Percentiles rank a stretch among this genome's conserved stretches.
Conservation (phyloP, 225 moss, liverwort and hornwort species). For the Bryoerythrophyllum caledonicum region DNA sequence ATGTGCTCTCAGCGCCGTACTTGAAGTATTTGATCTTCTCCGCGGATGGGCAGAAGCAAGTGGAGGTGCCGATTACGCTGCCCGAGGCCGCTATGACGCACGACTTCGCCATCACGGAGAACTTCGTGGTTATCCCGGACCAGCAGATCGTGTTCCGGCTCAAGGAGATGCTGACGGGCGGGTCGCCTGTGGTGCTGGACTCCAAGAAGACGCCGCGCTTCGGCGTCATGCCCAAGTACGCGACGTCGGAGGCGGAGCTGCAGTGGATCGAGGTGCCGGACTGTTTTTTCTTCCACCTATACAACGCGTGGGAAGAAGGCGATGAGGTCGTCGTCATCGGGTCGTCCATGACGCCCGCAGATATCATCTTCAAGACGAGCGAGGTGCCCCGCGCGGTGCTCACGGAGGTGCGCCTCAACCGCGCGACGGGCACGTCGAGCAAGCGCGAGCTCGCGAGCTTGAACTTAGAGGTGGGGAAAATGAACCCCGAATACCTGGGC, state of each 20-base stretch:
- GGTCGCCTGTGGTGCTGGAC: slow-evolving; percentile 79
- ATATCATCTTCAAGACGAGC: slow-evolving; percentile 79
- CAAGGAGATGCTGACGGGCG: slow-evolving; percentile 72
- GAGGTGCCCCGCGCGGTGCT: slow-evolving; percentile 58
- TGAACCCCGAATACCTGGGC: slow-evolving; percentile 73
- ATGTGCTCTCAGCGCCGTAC: slow-evolving; percentile 69
- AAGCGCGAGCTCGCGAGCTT: slow-evolving; percentile 60
- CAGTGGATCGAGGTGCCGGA: slow-evolving; percentile 83
- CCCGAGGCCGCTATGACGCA: slow-evolving; percentile 90
- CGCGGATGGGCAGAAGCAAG: slow-evolving; percentile 55
- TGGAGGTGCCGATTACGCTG: slow-evolving; percentile 71
- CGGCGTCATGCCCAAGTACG: slow-evolving; percentile 78
- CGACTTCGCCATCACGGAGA: slow-evolving; percentile 88
- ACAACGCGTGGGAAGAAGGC: slow-evolving; percentile 92
- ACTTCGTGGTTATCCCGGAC: slow-evolving; percentile 84
- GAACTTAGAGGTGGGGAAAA: slow-evolving; percentile 88
- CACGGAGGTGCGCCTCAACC: slow-evolving; percentile 74
- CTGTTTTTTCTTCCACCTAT: slow-evolving; percentile 89
- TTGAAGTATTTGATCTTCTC: slow-evolving; percentile 64
- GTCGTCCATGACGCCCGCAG: slow-evolving; percentile 89
- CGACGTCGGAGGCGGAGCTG: slow-evolving; percentile 58
- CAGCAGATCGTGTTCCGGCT: slow-evolving; percentile 88
- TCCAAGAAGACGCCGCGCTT: slow-evolving; percentile 66
- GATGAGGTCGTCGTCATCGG: slow-evolving; percentile 81
- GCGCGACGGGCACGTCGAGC: slow-evolving; percentile 49